Evolutionary conservation across 2,329 filamentous ascomycete genomes (phyloP).

Genomic region (Graphium sp.): DNA sequence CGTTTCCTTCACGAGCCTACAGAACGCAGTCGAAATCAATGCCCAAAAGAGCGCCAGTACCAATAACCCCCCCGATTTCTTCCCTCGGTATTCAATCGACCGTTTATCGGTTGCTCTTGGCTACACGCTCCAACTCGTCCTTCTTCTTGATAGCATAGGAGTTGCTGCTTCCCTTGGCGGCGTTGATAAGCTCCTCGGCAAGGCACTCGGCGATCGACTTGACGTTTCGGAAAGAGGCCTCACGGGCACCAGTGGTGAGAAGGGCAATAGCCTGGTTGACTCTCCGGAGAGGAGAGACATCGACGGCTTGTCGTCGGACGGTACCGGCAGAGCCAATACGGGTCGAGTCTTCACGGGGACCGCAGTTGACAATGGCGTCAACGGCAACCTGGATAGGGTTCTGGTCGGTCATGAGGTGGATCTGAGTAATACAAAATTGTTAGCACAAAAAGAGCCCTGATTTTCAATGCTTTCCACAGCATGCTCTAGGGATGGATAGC

Average conservation of each 20-base stretch:
- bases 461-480: conserved; percentile 4
- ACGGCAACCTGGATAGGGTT: conserved; percentile 99
- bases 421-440: conserved; percentile 44
- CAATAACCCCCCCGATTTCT: background rate
- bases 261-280: conserved; percentile 99
- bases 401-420: conserved; percentile 99
- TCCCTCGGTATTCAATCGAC: background rate
- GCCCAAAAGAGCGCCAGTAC: conserved; percentile 2
- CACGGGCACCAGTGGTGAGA: conserved; percentile 95
- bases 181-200: conserved; percentile 99
- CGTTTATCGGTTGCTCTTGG: conserved; percentile 99
- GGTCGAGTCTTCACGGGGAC: conserved; percentile 98
- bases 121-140: conserved; percentile 99
- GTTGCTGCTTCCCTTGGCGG: conserved; percentile 99
- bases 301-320: conserved; percentile 98
- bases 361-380: conserved; percentile 99
- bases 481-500: background rate
- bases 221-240: conserved; percentile 99
- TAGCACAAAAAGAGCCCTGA: conserved; percentile 8
- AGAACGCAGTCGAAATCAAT: conserved; percentile 4
- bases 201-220: conserved; percentile 99
- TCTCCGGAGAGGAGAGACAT: conserved; percentile 97
- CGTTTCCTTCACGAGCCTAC: conserved; percentile 5
- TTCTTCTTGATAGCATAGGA: conserved; percentile 99
- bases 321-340: conserved; percentile 99